These are phyloP conservation scores for Musa beccarii DNA, from an alignment of 176 grass and related monocot genomes.

Conservation along the genomic window DNA sequence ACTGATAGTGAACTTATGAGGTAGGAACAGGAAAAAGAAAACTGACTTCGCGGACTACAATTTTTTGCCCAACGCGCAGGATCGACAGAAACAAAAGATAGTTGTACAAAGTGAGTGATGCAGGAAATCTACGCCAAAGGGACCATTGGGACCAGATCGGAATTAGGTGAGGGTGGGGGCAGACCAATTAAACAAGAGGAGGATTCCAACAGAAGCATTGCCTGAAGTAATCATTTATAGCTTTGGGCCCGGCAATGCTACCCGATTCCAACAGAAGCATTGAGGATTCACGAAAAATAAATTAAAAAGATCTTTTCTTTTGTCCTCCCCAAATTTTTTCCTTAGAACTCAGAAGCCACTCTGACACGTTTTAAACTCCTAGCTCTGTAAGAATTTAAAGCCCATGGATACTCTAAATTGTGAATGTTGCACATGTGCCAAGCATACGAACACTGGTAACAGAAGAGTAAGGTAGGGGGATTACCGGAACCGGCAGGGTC, in stretches of 20 bases:
- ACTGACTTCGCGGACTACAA: neutral
- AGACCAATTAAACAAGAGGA: constrained; percentile 8
- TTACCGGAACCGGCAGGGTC: constrained; percentile 64
- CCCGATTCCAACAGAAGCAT: constrained; percentile 4
- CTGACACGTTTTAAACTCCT: neutral
- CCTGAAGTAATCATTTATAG: constrained; percentile 20
- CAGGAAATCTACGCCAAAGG: neutral
- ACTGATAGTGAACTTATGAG: neutral
- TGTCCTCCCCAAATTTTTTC: too few relatives aligned
- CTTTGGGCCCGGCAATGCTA: neutral
- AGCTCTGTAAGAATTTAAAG: neutral
- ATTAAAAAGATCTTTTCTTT: too few relatives aligned
- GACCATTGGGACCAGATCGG: constrained; percentile 1
- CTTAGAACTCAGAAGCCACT: neutral
- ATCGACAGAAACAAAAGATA: neutral
- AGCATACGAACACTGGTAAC: constrained; percentile 24
- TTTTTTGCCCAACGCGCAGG: neutral
- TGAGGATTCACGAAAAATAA: neutral
- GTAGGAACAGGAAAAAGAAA: constrained; percentile 1
- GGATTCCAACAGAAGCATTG: neutral
- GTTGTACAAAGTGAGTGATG: neutral
- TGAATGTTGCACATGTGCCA: constrained; percentile 19
- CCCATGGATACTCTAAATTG: neutral
- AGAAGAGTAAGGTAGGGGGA: constrained; percentile 4
- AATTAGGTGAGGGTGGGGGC: neutral